Evolutionary conservation across 1,284 basidiomycete species (phyloP), one percentile per base, ranked within the genome.

Genomic region (Golubevia pallescens): DNA sequence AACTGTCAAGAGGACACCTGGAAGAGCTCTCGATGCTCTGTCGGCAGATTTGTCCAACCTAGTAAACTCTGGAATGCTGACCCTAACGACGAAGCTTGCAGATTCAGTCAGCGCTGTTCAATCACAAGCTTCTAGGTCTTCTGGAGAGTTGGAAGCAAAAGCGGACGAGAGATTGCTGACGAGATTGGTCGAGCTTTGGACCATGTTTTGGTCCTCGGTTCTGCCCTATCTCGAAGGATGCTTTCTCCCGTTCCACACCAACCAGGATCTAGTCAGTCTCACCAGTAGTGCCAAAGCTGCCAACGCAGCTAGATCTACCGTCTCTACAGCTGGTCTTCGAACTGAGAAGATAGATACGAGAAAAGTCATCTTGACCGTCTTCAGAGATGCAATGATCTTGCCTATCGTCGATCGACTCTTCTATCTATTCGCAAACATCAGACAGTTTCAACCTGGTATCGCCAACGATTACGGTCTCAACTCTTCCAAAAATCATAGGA

Each of bases 301-400:
- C 10, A 52, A 64, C 20, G 34, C 64, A 4, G 24, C 61, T 48
- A 57, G 51, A 13, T 56, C 42, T 21, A 58, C 3, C 6, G 55
- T 16, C n/a, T 14, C 13, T 20, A 16, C 61, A 2, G 10, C 20
- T 23, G 20, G 34, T n/a, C 32, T 52, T 2, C 34, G 61, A 14
- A 57, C 61, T n/a, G 32, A 56, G 13, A 38, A 34, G 23, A 72
- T 80, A 62, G 71, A 83, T 24, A 67, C 80, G n/a, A 69, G 77
- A 28, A 68, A 67, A 60, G 61, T 77, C 13, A 51, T 74, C 21
- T 70, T 84, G 1, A 54, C 65, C 8, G 73, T 71, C 2, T 84
- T 84, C 60, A 66, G 81, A 8, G 80, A 84, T 59, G 72, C 69
- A 24, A 66, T 84, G n/a, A 62, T 84, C 1, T 53, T 82, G 61